Evolutionary conservation across 805 yeast genomes (phyloP), one percentile per base, ranked within the genome.

Genomic region (Kluyveromyces aestuarii): DNA sequence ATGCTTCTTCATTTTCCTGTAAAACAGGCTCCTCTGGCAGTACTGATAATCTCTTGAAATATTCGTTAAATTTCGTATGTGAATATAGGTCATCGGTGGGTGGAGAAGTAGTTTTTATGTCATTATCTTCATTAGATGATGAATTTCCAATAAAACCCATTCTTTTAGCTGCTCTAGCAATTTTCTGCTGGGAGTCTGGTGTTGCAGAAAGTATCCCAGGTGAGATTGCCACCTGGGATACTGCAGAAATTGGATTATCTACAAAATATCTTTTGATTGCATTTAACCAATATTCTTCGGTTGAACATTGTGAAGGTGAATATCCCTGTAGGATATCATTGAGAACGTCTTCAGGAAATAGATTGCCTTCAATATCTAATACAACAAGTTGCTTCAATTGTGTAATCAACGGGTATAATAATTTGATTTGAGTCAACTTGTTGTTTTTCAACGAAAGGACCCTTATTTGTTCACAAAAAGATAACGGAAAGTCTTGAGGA

Each of bases 121-220:
- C 50, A 17, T 42, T 44, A 21, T 50, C 46, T 16, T 48, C 50
- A 13, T 42, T 44, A 27, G 49, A 42, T 8, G 10, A 19, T 10
- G 55, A 50, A 33, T 53, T 39, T 9, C 57, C 51, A 37, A 84
- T 79, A 47, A 84, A 75, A 0, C 90, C 91, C 89, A 82, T 84
- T 52, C 91, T 70, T 59, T 84, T 79, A 0, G 87, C 79, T 5
- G 87, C 86, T 48, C 80, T 73, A n/a, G 84, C 74, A 44, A 55
- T 49, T 51, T 55, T 59, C 37, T 49, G 39, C 27, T 11, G 57
- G 36, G 19, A 59, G 50, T 45, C 66, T 55, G 45, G 44, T 8
- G 49, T 21, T 11, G 52, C 41, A 8, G 40, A 25, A 7, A 47
- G 8, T 2, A 30, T 30, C 11, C 14, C 35, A 4, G 14, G 35